A percentile compares a stretch with the other conserved stretches of the same genome.
Evolutionary conservation across 2,329 filamentous ascomycete genomes (phyloP).

Genomic region (Cytospora chrysosperma): DNA sequence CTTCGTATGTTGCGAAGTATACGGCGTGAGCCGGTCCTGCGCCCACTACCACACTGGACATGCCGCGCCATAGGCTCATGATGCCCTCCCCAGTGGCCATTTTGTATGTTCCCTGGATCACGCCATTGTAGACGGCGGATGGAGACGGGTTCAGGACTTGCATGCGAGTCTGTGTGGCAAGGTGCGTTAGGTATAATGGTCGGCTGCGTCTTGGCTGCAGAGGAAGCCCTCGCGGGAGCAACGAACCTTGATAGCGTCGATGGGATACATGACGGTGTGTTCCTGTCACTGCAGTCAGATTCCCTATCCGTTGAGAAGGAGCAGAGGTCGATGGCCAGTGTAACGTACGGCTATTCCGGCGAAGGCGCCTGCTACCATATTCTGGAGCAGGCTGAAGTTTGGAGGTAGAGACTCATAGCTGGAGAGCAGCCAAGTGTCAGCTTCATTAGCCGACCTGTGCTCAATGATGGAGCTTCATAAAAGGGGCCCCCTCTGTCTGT

Average conservation of each 20-base stretch:
- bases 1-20: conserved; percentile 97
- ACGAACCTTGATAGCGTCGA: conserved; percentile 92
- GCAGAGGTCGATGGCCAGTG: background rate
- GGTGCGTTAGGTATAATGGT: conserved; percentile 3
- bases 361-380: conserved; percentile 95
- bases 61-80: conserved; percentile 89
- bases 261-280: conserved; percentile 98
- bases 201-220: conserved; percentile 16
- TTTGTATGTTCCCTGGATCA: conserved; percentile 88
- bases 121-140: conserved; percentile 79
- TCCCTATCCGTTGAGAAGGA: conserved; percentile 24
- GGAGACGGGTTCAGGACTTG: conserved; percentile 87
- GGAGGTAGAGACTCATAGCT: conserved; percentile 91
- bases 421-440: conserved; percentile 24
- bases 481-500: too few relatives aligned
- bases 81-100: conserved; percentile 90
- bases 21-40: conserved; percentile 98
- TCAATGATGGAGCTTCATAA: background rate
- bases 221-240: conserved; percentile 22
- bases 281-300: conserved; percentile 56
- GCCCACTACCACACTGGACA: conserved; percentile 93
- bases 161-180: conserved; percentile 77
- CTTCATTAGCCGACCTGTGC: background rate
- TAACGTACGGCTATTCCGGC: conserved; percentile 87
- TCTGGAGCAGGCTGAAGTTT: conserved; percentile 90